Evolutionary conservation across 2,329 filamentous ascomycete genomes (phyloP).

Genomic region (Myriosclerotinia scirpicola): DNA sequence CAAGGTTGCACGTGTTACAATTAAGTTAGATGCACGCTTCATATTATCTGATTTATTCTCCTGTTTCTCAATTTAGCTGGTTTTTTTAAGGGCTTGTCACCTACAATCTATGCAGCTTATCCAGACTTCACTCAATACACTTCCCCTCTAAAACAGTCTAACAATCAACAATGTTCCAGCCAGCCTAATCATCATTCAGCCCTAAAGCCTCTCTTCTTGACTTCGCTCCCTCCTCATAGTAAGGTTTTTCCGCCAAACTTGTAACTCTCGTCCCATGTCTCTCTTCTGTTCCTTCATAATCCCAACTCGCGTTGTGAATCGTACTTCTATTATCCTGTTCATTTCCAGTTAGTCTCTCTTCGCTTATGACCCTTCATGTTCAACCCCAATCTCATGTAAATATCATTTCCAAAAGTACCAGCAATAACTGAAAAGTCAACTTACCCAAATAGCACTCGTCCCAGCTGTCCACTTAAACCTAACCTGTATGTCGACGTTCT

Average conservation of each 20-base stretch:
- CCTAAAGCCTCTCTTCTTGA: slow-evolving; percentile 67
- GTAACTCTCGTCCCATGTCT: slow-evolving; percentile 73
- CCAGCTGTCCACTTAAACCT: slow-evolving; percentile 69
- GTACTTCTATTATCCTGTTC: slow-evolving; percentile 64
- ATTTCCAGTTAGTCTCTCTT: neutral
- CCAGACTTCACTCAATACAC: neutral
- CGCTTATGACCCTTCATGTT: neutral
- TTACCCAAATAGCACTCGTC: slow-evolving; percentile 63
- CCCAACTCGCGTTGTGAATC: slow-evolving; percentile 73
- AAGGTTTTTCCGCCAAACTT: slow-evolving; percentile 68
- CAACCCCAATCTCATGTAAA: neutral
- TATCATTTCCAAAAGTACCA: neutral
- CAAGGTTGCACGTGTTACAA: too few species aligned
- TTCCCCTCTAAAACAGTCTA: neutral
- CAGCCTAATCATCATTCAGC: slow-evolving; percentile 50
- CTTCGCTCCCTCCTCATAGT: slow-evolving; percentile 62
- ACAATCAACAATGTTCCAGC: neutral
- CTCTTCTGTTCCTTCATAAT: slow-evolving; percentile 66
- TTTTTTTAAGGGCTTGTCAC: neutral
- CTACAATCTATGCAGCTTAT: neutral
- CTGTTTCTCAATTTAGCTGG: neutral
- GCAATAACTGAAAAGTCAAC: neutral
- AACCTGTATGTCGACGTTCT: slow-evolving; percentile 67
- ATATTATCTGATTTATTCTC: neutral
- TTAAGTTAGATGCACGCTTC: neutral